A percentile compares a stretch with the other conserved stretches of the same genome.
phyloP scores from a whole-genome alignment of 257 asterid species.

The Nicotiana attenuata region DNA sequence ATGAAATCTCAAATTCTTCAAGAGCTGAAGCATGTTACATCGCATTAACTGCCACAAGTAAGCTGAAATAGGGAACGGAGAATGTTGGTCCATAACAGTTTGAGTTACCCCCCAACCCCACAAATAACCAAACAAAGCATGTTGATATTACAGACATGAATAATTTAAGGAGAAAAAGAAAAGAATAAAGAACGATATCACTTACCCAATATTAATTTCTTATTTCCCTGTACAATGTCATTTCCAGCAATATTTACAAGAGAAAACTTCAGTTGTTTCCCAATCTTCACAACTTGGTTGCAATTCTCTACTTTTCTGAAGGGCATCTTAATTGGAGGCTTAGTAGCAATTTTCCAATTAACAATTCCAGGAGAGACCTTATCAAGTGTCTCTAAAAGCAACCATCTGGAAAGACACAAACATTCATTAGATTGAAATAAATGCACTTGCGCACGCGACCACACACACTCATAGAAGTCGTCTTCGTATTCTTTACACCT shows the following conservation, averaged over 20 bases:
- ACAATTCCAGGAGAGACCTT: constrained; percentile 94
- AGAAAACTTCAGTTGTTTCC: constrained; percentile 90
- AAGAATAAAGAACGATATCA: neutral
- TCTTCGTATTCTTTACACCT: neutral
- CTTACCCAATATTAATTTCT: constrained; percentile 77
- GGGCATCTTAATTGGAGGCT: constrained; percentile 96
- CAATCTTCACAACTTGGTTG: constrained; percentile 94
- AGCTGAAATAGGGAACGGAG: constrained; percentile 46
- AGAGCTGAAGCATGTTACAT: constrained; percentile 81
- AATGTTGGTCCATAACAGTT: neutral
- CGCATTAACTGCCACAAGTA: constrained; percentile 95
- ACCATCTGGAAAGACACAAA: constrained; percentile 58
- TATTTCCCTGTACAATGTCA: constrained; percentile 95
- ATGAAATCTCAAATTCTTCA: constrained; percentile 82
- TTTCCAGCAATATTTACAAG: constrained; percentile 93
- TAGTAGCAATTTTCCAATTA: constrained; percentile 86
- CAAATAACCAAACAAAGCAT: neutral
- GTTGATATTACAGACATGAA: neutral
- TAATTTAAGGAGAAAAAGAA: neutral
- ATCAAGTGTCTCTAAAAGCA: constrained; percentile 88
- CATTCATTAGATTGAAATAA: neutral
- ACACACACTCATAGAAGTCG: neutral
- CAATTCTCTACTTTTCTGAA: constrained; percentile 93
- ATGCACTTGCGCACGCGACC: neutral
- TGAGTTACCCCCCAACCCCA: neutral